These are phyloP conservation scores for Platismatia glauca DNA, from an alignment of 495 filamentous ascomycete species.

Conservation along the genomic window DNA sequence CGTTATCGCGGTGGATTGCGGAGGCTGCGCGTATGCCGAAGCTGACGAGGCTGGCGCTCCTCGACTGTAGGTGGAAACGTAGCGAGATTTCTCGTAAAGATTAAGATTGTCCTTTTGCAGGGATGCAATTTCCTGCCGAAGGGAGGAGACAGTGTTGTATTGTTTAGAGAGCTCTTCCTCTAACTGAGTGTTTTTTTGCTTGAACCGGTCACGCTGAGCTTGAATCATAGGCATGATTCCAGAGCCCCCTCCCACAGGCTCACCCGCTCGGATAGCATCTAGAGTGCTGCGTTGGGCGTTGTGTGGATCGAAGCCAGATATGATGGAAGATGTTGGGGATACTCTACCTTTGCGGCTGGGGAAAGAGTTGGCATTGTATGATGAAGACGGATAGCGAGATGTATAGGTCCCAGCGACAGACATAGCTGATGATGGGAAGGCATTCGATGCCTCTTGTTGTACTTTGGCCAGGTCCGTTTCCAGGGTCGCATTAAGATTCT, in stretches of 20 bases:
- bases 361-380: conserved; percentile 47
- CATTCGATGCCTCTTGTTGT: conserved; percentile 73
- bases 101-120: conserved; percentile 94
- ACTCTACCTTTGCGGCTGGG: conserved; percentile 50
- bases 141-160: conserved; percentile 71
- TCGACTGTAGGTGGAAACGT: conserved; percentile 85
- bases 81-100: conserved; percentile 96
- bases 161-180: conserved; percentile 81
- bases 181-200: conserved; percentile 85
- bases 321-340: conserved; percentile 96
- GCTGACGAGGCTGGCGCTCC: conserved; percentile 57
- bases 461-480: conserved; percentile 86
- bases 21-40: conserved; percentile 60
- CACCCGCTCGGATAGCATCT: conserved; percentile 53
- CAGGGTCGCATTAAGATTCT: conserved; percentile 74
- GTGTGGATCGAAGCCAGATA: conserved; percentile 82
- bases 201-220: conserved; percentile 95
- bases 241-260: conserved; percentile 70
- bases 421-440: conserved; percentile 75
- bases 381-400: conserved; percentile 71
- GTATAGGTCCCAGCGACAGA: conserved; percentile 91
- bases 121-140: conserved; percentile 83
- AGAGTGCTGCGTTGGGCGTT: conserved; percentile 40
- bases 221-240: conserved; percentile 97
- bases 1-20: conserved; percentile 65